Base-by-base conservation (phyloP, 1,284 basidiomycete genomes). In the Cutaneotrichosporon arboriforme region DNA sequence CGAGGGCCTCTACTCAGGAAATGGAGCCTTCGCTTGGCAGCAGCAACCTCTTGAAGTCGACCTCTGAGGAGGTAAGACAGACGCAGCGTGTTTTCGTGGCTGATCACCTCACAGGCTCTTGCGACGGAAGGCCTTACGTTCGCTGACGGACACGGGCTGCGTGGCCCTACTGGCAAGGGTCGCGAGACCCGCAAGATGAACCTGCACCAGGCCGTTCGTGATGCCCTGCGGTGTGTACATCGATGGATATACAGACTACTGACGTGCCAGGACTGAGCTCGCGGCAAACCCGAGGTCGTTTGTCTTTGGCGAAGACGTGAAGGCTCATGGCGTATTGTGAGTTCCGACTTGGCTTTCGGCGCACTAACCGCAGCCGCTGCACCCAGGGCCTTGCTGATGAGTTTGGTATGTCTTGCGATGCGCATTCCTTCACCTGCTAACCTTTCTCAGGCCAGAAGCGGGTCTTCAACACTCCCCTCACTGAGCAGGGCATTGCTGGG, bases 381-480 rank as follows among this genome's bases (percentile, higher is more conserved):
- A 75, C 69, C 10, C 73, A 90, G 83, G 92, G 92, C 13, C 81
- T 97, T 36, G 85, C 88, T 20, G 92, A 96, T 68, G 89, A 93
- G 70, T 97, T 91, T 69, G 92, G 90, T 85, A 60, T 54, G 76
- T 55, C 15, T 9, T 20, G 9, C 14, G 26, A 45, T 23, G 5
- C 43, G 26, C 18, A n/a, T n/a, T n/a, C n/a, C n/a, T 7, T 7
- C 4, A 8, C 4, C 22, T 3, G 15, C 46, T 38, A 36, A 46
- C 38, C 50, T 51, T 36, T 37, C 41, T 22, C 64, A 90, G 88
- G 90, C 35, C 82, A 84, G 46, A 89, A 92, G 73, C 83, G 91
- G 39, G 89, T 96, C n/a, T 94, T 96, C 76, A 94, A 96, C 73
- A 94, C 91, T 0, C 90, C 91, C 5, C 72, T 94, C 50, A 92